These are phyloP conservation scores for Afroboletus lepidellus DNA, from an alignment of 1,284 basidiomycete genomes.

Conservation along the genomic window DNA sequence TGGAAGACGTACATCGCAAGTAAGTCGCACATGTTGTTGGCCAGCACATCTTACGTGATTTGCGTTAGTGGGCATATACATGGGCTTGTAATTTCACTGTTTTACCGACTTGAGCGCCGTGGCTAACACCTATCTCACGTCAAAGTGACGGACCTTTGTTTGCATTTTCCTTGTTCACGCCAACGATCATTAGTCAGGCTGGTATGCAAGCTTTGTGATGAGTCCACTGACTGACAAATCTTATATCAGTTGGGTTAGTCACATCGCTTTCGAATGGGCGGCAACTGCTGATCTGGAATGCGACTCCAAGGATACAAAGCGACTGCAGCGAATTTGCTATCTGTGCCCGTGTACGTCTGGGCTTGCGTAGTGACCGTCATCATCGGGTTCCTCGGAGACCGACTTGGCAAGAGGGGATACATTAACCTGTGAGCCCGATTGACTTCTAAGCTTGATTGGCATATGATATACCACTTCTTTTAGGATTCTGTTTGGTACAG, in stretches of 20 bases:
- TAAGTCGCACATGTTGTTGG: slow-evolving; percentile 21
- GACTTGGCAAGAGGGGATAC: slow-evolving; percentile 42
- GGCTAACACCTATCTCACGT: slow-evolving; percentile 1
- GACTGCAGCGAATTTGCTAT: slow-evolving; percentile 52
- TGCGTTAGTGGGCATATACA: slow-evolving; percentile 44
- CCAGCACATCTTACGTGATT: not conserved
- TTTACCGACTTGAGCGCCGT: not conserved
- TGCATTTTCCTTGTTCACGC: slow-evolving; percentile 55
- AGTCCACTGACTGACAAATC: not conserved
- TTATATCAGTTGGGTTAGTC: slow-evolving; percentile 21
- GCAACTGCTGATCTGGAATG: not conserved
- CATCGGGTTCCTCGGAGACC: slow-evolving; percentile 50
- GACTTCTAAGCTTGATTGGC: slow-evolving; percentile 6
- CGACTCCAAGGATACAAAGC: slow-evolving; percentile 42
- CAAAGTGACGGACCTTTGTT: slow-evolving; percentile 49
- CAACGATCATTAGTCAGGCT: slow-evolving; percentile 51
- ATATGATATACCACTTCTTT: not conserved
- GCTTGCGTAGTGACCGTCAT: slow-evolving; percentile 48
- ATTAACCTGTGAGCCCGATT: slow-evolving; percentile 44
- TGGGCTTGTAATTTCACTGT: slow-evolving; percentile 45
- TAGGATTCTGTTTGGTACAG: slow-evolving; percentile 38
- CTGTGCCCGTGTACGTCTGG: slow-evolving; percentile 52
- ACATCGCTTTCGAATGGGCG: not conserved
- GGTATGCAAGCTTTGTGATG: slow-evolving; percentile 1
- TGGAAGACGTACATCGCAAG: slow-evolving; percentile 54